These are phyloP conservation scores for Chaetomiaceae sp. DNA, from an alignment of 2,329 filamentous ascomycete genomes.

Conservation along the genomic window DNA sequence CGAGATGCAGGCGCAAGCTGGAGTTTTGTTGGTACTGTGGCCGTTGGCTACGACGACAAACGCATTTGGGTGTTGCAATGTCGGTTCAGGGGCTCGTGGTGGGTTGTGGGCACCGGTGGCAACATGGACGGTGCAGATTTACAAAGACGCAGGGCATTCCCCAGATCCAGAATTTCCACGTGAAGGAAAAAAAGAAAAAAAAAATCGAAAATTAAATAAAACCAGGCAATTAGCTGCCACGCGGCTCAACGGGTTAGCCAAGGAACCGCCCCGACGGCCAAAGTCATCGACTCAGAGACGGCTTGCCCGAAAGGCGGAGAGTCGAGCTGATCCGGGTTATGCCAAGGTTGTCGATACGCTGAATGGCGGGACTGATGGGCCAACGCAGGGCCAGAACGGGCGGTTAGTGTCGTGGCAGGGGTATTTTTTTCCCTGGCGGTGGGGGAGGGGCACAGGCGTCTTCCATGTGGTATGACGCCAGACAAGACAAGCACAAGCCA, in stretches of 20 bases:
- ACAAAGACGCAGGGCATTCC: conserved; percentile 4
- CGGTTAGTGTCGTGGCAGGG: conserved; percentile 14
- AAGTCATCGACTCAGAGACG: not conserved
- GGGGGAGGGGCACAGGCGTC: conserved; percentile 11
- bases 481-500: not conserved
- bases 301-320: conserved; percentile 2
- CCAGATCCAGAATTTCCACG: not conserved
- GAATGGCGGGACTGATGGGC: conserved; percentile 12
- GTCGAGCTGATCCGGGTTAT: conserved; percentile 2
- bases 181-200: conserved; percentile 1
- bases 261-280: not conserved
- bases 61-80: not conserved
- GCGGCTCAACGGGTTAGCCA: conserved; percentile 14
- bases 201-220: not conserved
- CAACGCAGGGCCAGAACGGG: conserved; percentile 13
- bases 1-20: not conserved
- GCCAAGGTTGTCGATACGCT: conserved; percentile 4
- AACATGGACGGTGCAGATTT: conserved; percentile 2
- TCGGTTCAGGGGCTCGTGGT: not conserved
- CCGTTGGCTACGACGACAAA: not conserved
- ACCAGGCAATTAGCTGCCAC: not conserved
- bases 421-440: conserved; percentile 14
- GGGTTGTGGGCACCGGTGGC: not conserved
- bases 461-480: too few species aligned
- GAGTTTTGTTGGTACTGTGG: not conserved